These are phyloP conservation scores for Leptosphaerulina australis DNA, from an alignment of 2,329 filamentous ascomycete genomes.

Conservation along the genomic window DNA sequence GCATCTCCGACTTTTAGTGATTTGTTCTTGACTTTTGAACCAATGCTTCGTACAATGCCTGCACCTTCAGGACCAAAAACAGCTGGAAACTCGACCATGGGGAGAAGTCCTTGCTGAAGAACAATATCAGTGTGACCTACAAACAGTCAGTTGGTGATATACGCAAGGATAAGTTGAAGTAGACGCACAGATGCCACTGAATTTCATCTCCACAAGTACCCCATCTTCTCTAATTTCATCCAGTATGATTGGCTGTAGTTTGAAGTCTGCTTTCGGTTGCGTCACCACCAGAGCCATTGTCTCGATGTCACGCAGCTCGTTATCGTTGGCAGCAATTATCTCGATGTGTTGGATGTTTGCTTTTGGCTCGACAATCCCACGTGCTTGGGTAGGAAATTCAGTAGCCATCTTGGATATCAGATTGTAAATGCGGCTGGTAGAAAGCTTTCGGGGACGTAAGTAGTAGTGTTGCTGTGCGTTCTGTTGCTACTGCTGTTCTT, in stretches of 20 bases:
- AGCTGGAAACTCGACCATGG: conserved; percentile 46
- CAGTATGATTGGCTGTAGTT: conserved; percentile 10
- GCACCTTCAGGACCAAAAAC: conserved; percentile 59
- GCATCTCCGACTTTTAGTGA: conserved; percentile 47
- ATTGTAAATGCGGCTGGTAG: too few relatives aligned
- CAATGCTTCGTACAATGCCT: conserved; percentile 12
- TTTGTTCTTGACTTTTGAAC: conserved; percentile 8
- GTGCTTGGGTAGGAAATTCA: neutral
- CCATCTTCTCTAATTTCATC: conserved; percentile 49
- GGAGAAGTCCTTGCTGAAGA: conserved; percentile 45
- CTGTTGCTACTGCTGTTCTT: too few relatives aligned
- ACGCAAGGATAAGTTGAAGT: too few relatives aligned
- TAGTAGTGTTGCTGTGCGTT: too few relatives aligned
- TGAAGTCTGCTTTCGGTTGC: conserved; percentile 9
- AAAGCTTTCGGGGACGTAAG: too few relatives aligned
- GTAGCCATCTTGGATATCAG: too few relatives aligned
- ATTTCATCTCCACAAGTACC: conserved; percentile 59
- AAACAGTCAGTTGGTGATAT: neutral
- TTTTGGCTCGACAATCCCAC: neutral
- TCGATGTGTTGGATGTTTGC: neutral
- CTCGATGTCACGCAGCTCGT: neutral
- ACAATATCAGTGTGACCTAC: conserved; percentile 57
- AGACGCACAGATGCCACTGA: conserved; percentile 56
- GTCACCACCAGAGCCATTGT: conserved; percentile 11
- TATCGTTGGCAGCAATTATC: neutral